A percentile compares a stretch with the other conserved stretches of the same genome.
Evolutionary conservation across 202 grass and related monocot species (phyloP).

Genomic region (Saccharum hybrid): DNA sequence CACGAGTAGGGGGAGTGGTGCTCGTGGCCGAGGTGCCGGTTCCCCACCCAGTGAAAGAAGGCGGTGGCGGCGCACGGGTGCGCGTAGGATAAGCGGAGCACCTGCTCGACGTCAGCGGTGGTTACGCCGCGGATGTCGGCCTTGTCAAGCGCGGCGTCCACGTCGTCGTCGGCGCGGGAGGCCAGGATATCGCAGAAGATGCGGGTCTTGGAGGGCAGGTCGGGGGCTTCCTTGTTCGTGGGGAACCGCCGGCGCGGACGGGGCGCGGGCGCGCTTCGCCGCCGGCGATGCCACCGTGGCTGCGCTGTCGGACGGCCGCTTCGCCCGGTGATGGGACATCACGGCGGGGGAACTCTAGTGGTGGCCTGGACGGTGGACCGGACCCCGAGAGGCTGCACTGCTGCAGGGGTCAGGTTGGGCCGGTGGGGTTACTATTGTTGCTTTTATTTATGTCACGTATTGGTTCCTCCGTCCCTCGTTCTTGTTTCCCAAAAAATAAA

Average conservation of each 20-base stretch:
- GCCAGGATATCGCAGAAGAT: slow-evolving; percentile 66
- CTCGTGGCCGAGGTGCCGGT: slow-evolving; percentile 54
- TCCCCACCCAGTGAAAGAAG: slow-evolving; percentile 86
- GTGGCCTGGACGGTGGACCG: too few relatives aligned
- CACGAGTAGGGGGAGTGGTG: slow-evolving; percentile 73
- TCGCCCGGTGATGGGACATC: slow-evolving; percentile 42
- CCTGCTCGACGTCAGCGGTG: slow-evolving; percentile 67
- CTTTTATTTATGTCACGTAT: too few relatives aligned
- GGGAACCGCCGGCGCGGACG: slow-evolving; percentile 44
- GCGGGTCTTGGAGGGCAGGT: slow-evolving; percentile 48
- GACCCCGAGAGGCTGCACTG: too few relatives aligned
- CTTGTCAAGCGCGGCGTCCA: slow-evolving; percentile 59
- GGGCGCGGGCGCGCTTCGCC: slow-evolving; percentile 31
- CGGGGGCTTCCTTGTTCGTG: slow-evolving; percentile 54
- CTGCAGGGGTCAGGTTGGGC: too few relatives aligned
- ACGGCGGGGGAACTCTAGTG: not conserved
- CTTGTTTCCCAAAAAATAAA: too few relatives aligned
- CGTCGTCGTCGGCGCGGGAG: slow-evolving; percentile 3
- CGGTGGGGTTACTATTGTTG: too few relatives aligned
- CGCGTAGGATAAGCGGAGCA: slow-evolving; percentile 66
- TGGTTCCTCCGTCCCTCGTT: slow-evolving; percentile 1
- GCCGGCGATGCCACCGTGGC: slow-evolving; percentile 1
- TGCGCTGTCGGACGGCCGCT: slow-evolving; percentile 27
- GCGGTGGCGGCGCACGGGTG: slow-evolving; percentile 54
- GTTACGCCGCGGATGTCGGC: slow-evolving; percentile 45